Base-by-base conservation (phyloP, 2,329 filamentous ascomycete species). In the Hymenoscyphus occultus region DNA sequence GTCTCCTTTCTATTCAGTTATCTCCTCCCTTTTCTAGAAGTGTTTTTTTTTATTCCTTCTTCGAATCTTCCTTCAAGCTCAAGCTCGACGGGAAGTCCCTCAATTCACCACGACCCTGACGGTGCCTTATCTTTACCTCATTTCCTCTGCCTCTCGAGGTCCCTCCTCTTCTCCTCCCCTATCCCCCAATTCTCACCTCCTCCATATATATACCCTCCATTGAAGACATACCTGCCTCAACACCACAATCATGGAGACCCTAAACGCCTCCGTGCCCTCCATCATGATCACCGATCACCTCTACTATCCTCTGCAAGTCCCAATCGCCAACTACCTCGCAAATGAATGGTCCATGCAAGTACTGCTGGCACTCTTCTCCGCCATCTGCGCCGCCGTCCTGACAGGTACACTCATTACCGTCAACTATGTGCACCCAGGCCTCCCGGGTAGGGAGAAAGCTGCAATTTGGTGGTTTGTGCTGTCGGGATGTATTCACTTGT, bases 381-480 rank as follows among this genome's bases (percentile, higher is more conserved):
- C 79, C 5, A 83, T 83, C 28, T 86, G 84, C 72, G 76, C 79
- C 0, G 77, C 77, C 45, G 82, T 92, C 66, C 83, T 93, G 66
- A 76, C 80, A 31, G 72, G 80, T 7, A 87, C 87, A 3, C 84
- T 83, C 63, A 65, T 82, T 9, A 69, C 87, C 42, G 80, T 85
- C 66, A 84, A 83, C 69, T 78, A 77, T 65, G 72, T 81, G 51
- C 80, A 85, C 19, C 85, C 86, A 1, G 79, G 76, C 10, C 74
- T 92, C 61, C 78, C 80, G 40, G 76, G 71, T 7, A 75, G 75
- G 32, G 90, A 92, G 69, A 80, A 86, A 57, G 70, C 83, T 13
- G 84, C 84, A 4, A 84, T 89, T 28, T 77, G 92, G 77, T 94
- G 91, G 91, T 93, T 93, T 76, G 83, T 89, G 28, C 80, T 94